A percentile compares a stretch with the other conserved stretches of the same genome.
phyloP scores from a whole-genome alignment of 768 basidiomycete species.

The Cystobasidiopsis lactophilus region DNA sequence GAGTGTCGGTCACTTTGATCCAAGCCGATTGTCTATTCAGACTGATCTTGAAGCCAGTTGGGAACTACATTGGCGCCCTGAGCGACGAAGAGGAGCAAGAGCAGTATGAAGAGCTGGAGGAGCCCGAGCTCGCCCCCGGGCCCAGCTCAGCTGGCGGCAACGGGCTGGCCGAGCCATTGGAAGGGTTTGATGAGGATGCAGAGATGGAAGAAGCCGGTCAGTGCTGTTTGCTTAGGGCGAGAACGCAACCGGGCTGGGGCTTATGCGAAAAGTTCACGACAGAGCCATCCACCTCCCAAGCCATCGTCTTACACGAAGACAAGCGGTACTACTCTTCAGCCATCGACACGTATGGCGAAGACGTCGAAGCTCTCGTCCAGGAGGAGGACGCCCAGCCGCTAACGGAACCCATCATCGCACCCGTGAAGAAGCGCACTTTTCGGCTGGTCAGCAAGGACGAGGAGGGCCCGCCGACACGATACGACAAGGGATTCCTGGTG shows the following conservation, averaged over 20 bases:
- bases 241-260: no score
- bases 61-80: not conserved
- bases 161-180: not conserved
- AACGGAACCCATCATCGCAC: conserved; percentile 82
- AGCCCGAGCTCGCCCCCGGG: no score
- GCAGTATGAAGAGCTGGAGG: not conserved
- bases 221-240: no score
- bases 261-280: no score
- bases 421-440: conserved; percentile 87
- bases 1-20: no score
- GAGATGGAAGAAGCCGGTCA: not conserved
- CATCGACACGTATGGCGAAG: conserved; percentile 70
- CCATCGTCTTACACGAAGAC: conserved; percentile 27
- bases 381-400: conserved; percentile 95
- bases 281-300: not conserved
- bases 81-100: not conserved
- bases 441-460: conserved; percentile 82
- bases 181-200: conserved; percentile 4
- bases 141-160: not conserved
- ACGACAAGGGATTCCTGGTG: conserved; percentile 88
- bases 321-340: conserved; percentile 96
- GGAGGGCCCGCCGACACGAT: conserved; percentile 62
- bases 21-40: no score
- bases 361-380: conserved; percentile 88
- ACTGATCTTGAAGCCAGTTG: no score